A percentile compares a stretch with the other conserved stretches of the same genome.
Conservation (phyloP, 768 basidiomycete genomes). For the Fomitopsis serialis region DNA sequence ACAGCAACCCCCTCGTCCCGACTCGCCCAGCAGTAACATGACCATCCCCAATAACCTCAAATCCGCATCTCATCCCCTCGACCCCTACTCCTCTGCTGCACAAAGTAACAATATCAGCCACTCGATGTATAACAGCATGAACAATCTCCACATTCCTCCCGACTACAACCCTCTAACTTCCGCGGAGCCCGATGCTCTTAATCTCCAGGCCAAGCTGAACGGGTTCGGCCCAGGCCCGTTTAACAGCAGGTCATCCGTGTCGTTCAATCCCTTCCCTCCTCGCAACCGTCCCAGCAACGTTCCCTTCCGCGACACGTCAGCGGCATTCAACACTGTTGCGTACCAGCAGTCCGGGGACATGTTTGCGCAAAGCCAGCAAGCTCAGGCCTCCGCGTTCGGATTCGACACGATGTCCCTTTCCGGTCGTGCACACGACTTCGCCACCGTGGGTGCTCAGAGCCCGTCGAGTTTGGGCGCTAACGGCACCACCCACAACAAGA, state of each 20-base stretch:
- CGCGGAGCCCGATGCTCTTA: constrained; percentile 28
- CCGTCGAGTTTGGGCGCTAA: constrained; percentile 6
- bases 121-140: constrained; percentile 40
- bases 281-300: constrained; percentile 31
- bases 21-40: constrained; percentile 45
- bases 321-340: constrained; percentile 24
- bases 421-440: constrained; percentile 29
- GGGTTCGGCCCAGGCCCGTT: constrained; percentile 33
- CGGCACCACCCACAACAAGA: constrained; percentile 6
- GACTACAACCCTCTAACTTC: constrained; percentile 31
- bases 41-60: constrained; percentile 28
- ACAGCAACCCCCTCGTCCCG: constrained; percentile 40
- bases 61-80: constrained; percentile 26
- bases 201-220: constrained; percentile 24
- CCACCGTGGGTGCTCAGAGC: constrained; percentile 18
- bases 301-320: constrained; percentile 23
- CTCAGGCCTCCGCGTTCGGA: constrained; percentile 24
- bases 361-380: constrained; percentile 20
- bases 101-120: constrained; percentile 22
- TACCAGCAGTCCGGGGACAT: constrained; percentile 17
- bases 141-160: constrained; percentile 29
- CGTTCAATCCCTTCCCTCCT: constrained; percentile 26
- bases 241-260: constrained; percentile 22
- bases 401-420: constrained; percentile 19
- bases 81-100: constrained; percentile 25